Evolutionary conservation across 202 grass and related monocot species (phyloP), one percentile per base, ranked within the genome.

Genomic region (Panicum virgatum): DNA sequence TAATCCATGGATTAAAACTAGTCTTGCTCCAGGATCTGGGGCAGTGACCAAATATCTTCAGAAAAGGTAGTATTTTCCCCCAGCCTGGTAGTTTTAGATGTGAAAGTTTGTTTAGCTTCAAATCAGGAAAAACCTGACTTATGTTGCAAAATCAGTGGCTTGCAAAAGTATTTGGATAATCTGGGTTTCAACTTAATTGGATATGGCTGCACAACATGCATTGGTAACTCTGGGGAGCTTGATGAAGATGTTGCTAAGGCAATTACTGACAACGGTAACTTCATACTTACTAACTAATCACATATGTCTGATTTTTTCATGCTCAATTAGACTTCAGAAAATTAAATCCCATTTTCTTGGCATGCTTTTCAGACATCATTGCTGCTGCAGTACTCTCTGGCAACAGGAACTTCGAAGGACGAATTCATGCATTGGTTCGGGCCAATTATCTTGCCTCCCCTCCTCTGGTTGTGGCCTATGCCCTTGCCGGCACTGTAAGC

Each of bases 1-100:
- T 62, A 94, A 97, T 76, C 94, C 94, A 73, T 94, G 91, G 91
- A 83, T 97, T 29, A 94, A 97, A 83, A 97, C 94, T 77, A 94
- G 94, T 57, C 89, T 94, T 86, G 91, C 94, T 40, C 94, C 94
- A 66, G 94, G 94, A 88, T 97, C 94, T 56, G 91, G 91, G 59
- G 94, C 90, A 47, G 91, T 94, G 48, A 94, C 94, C 76, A 97
- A 97, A 83, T 97, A 97, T 80, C 89, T 97, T 57, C 87, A 25
- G 57, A 83, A 66, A 81, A 85, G 54, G 72, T 75, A 75, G 51
- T 10, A n/a, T 40, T 38, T 10, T 1, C 2, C 20, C 20, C 52
- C 15, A n/a, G 20, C 12, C 51, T 58, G 9, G 34, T 75, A 40
- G 36, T 75, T 74, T 14, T 73, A 56, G 6, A 26, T 6, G 12